Evolutionary conservation across 2,329 filamentous ascomycete genomes (phyloP).

Genomic region (Diaporthe sp.): DNA sequence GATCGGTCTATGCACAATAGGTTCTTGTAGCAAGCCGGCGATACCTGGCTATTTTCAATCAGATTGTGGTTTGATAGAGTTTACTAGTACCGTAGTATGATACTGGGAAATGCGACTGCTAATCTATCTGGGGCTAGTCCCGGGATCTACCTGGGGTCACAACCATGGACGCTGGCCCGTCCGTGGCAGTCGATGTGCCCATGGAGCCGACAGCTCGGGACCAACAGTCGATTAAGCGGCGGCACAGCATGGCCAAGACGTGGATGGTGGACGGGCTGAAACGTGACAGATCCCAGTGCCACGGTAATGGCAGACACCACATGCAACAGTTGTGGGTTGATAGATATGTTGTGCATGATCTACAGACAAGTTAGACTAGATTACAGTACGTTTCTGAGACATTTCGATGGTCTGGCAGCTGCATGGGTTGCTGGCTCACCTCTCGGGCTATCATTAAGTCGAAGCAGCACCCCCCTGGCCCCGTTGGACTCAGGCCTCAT

Average conservation of each 20-base stretch:
- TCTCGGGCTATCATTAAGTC: slow-evolving; percentile 15
- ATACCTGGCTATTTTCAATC: background rate
- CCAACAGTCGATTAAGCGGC: background rate
- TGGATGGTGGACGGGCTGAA: slow-evolving; percentile 4
- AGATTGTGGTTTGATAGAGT: background rate
- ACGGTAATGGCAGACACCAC: background rate
- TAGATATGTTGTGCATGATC: background rate
- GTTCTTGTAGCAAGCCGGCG: background rate
- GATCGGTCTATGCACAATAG: background rate
- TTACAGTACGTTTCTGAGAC: background rate
- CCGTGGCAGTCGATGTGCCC: background rate
- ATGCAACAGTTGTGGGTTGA: background rate
- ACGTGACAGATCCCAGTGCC: slow-evolving; percentile 6
- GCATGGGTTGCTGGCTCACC: background rate
- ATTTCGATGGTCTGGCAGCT: background rate
- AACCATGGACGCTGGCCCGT: background rate
- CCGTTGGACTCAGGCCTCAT: background rate
- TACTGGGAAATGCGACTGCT: background rate
- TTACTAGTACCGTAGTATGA: background rate
- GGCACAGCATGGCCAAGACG: slow-evolving; percentile 23
- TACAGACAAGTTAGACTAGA: background rate
- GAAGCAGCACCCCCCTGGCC: background rate
- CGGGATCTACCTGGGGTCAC: background rate
- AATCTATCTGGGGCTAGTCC: background rate
- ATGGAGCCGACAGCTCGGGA: slow-evolving; percentile 13